phyloP scores from a whole-genome alignment of 768 basidiomycete species.

The Lactarius quietus region DNA sequence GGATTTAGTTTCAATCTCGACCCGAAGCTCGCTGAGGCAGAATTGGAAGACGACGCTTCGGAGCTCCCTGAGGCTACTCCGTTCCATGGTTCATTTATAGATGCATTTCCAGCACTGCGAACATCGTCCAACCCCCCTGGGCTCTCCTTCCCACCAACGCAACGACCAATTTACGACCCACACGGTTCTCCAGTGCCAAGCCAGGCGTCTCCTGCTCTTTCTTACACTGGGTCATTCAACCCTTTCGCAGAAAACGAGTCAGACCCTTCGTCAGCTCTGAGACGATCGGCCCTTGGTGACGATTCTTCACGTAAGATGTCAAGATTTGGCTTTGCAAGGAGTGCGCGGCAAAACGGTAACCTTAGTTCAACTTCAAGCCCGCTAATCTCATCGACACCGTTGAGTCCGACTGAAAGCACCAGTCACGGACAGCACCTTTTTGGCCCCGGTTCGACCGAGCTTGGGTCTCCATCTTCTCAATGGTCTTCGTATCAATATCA shows the following conservation, averaged over 20 bases:
- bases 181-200: slow-evolving; percentile 44
- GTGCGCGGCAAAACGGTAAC: slow-evolving; percentile 38
- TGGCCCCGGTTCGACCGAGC: slow-evolving; percentile 32
- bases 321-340: slow-evolving; percentile 69
- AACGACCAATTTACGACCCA: slow-evolving; percentile 57
- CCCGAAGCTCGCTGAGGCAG: slow-evolving; percentile 57
- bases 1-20: slow-evolving; percentile 88
- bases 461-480: slow-evolving; percentile 39
- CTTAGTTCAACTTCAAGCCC: slow-evolving; percentile 64
- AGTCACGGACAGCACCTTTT: slow-evolving; percentile 43
- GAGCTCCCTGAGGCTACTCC: slow-evolving; percentile 41
- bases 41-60: slow-evolving; percentile 45
- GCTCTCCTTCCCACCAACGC: slow-evolving; percentile 46
- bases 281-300: slow-evolving; percentile 49
- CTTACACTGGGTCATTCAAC: slow-evolving; percentile 75
- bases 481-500: slow-evolving; percentile 45
- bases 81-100: slow-evolving; percentile 61
- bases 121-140: slow-evolving; percentile 44
- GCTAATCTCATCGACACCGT: slow-evolving; percentile 51
- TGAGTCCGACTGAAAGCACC: slow-evolving; percentile 46
- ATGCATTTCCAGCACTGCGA: slow-evolving; percentile 66
- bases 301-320: slow-evolving; percentile 66
- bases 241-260: slow-evolving; percentile 72
- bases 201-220: slow-evolving; percentile 44
- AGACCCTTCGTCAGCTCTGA: slow-evolving; percentile 29